Evolutionary conservation across 1,284 basidiomycete species (phyloP), one percentile per base, ranked within the genome.

Genomic region (Microbotryum silenes-acaulis): DNA sequence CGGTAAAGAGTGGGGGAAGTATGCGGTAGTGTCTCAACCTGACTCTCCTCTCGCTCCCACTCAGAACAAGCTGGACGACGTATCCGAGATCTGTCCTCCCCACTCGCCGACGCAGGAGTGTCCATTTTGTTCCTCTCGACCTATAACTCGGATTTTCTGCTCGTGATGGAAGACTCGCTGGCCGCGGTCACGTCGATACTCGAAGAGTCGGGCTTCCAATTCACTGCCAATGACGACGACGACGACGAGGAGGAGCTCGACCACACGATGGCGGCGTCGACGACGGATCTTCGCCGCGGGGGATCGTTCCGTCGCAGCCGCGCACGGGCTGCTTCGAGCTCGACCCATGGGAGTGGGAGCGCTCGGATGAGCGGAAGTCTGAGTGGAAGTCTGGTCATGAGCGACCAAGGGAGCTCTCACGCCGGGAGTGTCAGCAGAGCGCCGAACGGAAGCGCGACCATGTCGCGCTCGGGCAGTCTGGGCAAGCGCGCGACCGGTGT

Each of bases 111-210:
- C 20, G 55, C 52, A 8, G 62, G 67, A 10, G 64, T 71, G 31
- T 67, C 65, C 23, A 71, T 71, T 52, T 54, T 71, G 23, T 71
- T 68, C 56, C 53, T 63, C 49, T 63, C 61, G n/a, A 67, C 70
- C 7, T 71, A 69, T 51, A 44, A 27, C 56, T 44, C 59, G 44
- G 67, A 69, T 57, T 69, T 54, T 47, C 57, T 69, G 60, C 62
- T 69, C 51, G 47, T 69, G 46, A 21, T 42, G 48, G n/a, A 42
- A 21, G 49, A 23, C 6, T 33, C 6, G 16, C 48, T 59, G 29
- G 20, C 23, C 4, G 37, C 27, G 16, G 57, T 53, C n/a, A 51
- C 59, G 1, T 12, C 37, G 12, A 61, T 62, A 27, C 45, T 60
- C 29, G 52, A 59, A n/a, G 18, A 48, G 4, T 37, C 45, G 20